These are phyloP conservation scores for Epichloe scottii DNA, from an alignment of 2,329 filamentous ascomycete genomes.

Conservation along the genomic window DNA sequence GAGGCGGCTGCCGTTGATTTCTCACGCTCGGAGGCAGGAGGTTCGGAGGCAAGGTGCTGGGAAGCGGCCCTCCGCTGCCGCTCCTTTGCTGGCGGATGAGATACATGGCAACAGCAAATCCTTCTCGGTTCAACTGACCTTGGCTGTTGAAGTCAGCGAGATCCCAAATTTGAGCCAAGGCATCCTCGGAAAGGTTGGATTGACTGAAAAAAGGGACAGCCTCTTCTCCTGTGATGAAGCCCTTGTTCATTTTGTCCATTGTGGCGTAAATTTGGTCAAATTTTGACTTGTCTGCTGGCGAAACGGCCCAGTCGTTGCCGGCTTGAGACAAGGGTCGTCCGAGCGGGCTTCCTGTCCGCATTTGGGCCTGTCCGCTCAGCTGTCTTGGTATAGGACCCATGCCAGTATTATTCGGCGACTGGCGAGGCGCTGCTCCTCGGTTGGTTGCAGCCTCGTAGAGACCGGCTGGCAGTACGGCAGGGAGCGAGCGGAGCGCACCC, in stretches of 20 bases:
- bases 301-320: conserved; percentile 64
- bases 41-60: conserved; percentile 64
- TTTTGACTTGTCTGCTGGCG: conserved; percentile 67
- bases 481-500: conserved; percentile 65
- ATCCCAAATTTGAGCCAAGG: conserved; percentile 91
- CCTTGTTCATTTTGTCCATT: conserved; percentile 68
- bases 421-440: conserved; percentile 35
- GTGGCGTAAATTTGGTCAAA: conserved; percentile 80
- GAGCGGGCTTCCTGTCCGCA: conserved; percentile 49
- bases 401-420: conserved; percentile 38
- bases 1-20: conserved; percentile 25
- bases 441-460: conserved; percentile 84
- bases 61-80: conserved; percentile 51
- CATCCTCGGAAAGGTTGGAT: conserved; percentile 78
- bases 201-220: conserved; percentile 91
- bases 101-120: conserved; percentile 97
- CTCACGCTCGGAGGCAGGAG: conserved; percentile 82
- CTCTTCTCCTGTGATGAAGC: conserved; percentile 85
- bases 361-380: conserved; percentile 57
- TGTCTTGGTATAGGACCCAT: conserved; percentile 68
- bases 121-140: conserved; percentile 72
- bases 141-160: conserved; percentile 87
- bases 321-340: conserved; percentile 35
- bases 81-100: conserved; percentile 82
- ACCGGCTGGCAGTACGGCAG: conserved; percentile 66